phyloP scores from a whole-genome alignment of 164 flowering plant genomes.

The Kingdonia uniflora region DNA sequence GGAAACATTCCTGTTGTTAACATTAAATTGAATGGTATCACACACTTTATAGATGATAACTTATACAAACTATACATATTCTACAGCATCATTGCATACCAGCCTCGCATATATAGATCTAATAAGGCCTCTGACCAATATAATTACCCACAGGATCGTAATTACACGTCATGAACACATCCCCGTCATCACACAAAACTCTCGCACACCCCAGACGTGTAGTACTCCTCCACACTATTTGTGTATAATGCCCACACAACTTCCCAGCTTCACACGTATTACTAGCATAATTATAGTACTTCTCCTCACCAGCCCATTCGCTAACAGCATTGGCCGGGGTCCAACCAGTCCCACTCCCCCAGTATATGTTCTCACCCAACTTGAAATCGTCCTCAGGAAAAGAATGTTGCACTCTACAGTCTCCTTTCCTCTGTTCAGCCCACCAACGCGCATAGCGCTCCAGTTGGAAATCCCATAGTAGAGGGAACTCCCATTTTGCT shows the following conservation, averaged over 20 bases:
- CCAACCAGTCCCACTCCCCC: slow-evolving; percentile 82
- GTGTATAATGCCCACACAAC: slow-evolving; percentile 87
- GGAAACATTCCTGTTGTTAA: no score
- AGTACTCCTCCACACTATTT: slow-evolving; percentile 75
- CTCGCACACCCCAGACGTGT: slow-evolving; percentile 70
- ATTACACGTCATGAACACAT: slow-evolving; percentile 85
- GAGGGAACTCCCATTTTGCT: slow-evolving; percentile 54
- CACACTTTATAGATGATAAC: no score
- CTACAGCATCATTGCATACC: no score
- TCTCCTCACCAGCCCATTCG: slow-evolving; percentile 75
- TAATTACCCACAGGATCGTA: slow-evolving; percentile 78
- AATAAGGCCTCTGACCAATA: slow-evolving; percentile 53
- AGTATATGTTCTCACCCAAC: slow-evolving; percentile 77
- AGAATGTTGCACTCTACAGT: slow-evolving; percentile 65
- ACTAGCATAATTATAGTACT: slow-evolving; percentile 41
- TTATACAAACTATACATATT: no score
- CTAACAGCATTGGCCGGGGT: slow-evolving; percentile 58
- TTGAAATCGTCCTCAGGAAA: slow-evolving; percentile 35
- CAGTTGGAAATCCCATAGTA: slow-evolving; percentile 53
- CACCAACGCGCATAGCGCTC: slow-evolving; percentile 67
- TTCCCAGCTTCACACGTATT: slow-evolving; percentile 49
- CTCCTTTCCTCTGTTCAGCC: slow-evolving; percentile 49
- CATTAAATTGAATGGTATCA: no score
- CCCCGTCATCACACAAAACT: slow-evolving; percentile 62
- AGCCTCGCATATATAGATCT: no score